Evolutionary conservation across 2,329 filamentous ascomycete species (phyloP).

Genomic region (Neofusicoccum parvum): DNA sequence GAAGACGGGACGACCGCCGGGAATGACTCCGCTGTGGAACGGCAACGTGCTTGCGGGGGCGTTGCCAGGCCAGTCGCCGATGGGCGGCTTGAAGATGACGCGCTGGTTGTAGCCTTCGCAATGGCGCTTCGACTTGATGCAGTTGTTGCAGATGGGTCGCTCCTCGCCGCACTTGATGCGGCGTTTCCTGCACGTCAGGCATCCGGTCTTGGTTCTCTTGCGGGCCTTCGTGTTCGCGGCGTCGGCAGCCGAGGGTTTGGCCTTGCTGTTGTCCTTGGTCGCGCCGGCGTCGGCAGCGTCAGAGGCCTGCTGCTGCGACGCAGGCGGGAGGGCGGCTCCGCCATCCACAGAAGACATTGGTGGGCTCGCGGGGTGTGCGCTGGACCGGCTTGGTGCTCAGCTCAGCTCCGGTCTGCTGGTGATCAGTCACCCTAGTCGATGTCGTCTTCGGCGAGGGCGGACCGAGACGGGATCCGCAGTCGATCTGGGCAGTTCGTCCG

Average conservation of each 20-base stretch:
- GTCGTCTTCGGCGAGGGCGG: constrained; percentile 14
- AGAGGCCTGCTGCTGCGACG: not conserved
- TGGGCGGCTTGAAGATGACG: constrained; percentile 77
- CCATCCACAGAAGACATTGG: constrained; percentile 12
- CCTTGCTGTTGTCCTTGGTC: constrained; percentile 6
- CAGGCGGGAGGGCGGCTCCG: not conserved
- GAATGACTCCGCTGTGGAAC: constrained; percentile 22
- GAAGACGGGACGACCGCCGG: constrained; percentile 18
- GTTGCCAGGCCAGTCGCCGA: constrained; percentile 55
- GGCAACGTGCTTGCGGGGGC: constrained; percentile 18
- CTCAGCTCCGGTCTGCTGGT: not conserved
- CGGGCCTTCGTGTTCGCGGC: constrained; percentile 18
- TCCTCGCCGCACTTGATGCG: constrained; percentile 98
- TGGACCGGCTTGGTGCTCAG: not conserved
- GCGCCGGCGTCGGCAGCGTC: not conserved
- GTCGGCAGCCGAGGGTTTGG: constrained; percentile 11
- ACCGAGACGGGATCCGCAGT: constrained; percentile 22
- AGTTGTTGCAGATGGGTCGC: constrained; percentile 78
- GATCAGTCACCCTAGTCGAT: constrained; percentile 6
- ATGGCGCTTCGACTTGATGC: constrained; percentile 79
- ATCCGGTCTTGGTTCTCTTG: constrained; percentile 83
- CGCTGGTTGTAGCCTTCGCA: constrained; percentile 85
- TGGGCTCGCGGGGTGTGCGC: not conserved
- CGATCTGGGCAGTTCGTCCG: constrained; percentile 12
- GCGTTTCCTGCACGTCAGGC: constrained; percentile 87